phyloP scores from a whole-genome alignment of 2,329 filamentous ascomycete genomes.

The Berkeleyomyces rouxiae region DNA sequence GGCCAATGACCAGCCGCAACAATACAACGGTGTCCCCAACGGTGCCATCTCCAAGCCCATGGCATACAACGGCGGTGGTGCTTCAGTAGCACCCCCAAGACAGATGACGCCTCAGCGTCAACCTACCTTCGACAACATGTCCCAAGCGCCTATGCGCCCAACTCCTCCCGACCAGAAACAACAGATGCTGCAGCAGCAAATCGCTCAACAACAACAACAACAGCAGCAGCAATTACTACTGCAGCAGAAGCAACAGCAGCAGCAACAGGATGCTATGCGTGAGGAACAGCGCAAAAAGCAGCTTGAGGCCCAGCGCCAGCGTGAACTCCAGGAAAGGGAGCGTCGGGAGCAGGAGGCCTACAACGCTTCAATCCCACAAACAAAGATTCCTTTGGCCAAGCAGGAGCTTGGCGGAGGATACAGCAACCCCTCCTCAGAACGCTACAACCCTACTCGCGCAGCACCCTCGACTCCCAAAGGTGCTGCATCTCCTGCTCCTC shows the following conservation, averaged over 20 bases:
- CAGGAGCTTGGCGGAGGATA: conserved; percentile 66
- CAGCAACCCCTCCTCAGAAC: conserved; percentile 32
- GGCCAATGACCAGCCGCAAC: conserved; percentile 51
- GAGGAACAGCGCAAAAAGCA: conserved; percentile 48
- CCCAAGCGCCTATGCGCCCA: conserved; percentile 7
- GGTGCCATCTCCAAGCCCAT: conserved; percentile 54
- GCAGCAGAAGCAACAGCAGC: conserved; percentile 33
- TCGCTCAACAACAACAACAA: conserved; percentile 9
- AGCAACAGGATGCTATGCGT: conserved; percentile 34
- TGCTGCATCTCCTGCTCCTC: conserved; percentile 38
- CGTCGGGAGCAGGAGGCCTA: conserved; percentile 71
- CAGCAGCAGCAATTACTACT: conserved; percentile 12
- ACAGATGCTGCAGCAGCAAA: conserved; percentile 5
- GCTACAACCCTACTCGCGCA: conserved; percentile 74
- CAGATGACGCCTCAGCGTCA: conserved; percentile 31
- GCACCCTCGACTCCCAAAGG: conserved; percentile 54
- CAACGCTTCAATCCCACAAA: conserved; percentile 76
- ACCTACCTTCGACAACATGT: conserved; percentile 19
- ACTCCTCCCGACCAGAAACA: conserved; percentile 8
- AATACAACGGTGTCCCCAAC: conserved; percentile 36
- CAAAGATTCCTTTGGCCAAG: conserved; percentile 63
- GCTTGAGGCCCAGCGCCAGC: conserved; percentile 39
- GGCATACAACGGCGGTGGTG: conserved; percentile 39
- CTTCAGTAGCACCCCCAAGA: conserved; percentile 50
- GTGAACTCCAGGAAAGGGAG: conserved; percentile 46